Evolutionary conservation across 768 basidiomycete genomes (phyloP), one percentile per base, ranked within the genome.

Genomic region (Candolleomyces eurysporus): DNA sequence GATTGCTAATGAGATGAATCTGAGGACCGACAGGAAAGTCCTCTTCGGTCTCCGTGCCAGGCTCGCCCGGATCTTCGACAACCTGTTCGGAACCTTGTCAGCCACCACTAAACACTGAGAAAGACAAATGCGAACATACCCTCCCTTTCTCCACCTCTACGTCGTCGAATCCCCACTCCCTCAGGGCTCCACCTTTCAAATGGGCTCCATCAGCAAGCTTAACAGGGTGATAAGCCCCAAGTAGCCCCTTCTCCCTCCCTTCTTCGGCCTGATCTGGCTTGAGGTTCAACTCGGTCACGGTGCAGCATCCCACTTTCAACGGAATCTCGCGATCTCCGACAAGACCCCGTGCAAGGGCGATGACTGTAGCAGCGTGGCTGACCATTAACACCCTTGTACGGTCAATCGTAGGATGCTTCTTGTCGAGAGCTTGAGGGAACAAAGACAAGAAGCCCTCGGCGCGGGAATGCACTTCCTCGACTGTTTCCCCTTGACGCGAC

Each of bases 141-240:
- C 86, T 78, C 48, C 90, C 89, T 61, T 83, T 73, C 5, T 78
- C 77, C 26, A 87, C 79, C 67, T 81, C 73, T 9, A 90, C 81
- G 70, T 93, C 86, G 65, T 91, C 88, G 63, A 94, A 86, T 14
- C 92, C 92, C 92, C 92, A 94, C 52, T 90, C 88, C 64, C 90
- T 78, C 57, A 81, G 76, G 2, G 82, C 65, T 0, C 87, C 88
- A 2, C 83, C 84, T 30, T 79, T 78, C 43, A 91, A 72, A 70
- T 90, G 87, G 1, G 71, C 67, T 1, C 84, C 87, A 53, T 86
- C 84, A 0, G 81, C 88, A 26, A 91, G 67, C 36, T 68, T 68
- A 40, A 69, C 66, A 5, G 79, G 70, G 54, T 77, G 71, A 85
- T 89, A 88, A 4, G 63, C 72, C 3, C 81, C 83, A 14, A 80